A percentile compares a stretch with the other conserved stretches of the same genome.
phyloP scores from a whole-genome alignment of 768 basidiomycete genomes.

The Trametes cubensis region DNA sequence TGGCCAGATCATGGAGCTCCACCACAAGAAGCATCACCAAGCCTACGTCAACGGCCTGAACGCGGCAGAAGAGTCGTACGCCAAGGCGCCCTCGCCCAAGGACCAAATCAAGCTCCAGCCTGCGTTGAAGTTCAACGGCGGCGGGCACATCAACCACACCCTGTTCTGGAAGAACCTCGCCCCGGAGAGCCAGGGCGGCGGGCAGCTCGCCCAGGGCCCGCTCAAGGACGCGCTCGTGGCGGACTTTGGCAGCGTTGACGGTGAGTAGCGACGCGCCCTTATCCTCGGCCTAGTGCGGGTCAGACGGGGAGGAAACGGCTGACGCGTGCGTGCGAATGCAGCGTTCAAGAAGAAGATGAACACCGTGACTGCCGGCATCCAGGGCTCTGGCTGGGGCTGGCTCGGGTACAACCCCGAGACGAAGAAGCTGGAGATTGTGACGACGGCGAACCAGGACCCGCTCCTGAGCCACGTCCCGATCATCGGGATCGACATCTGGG shows the following conservation, averaged over 20 bases:
- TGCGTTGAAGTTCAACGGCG: slow-evolving; percentile 95
- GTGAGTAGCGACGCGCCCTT: background rate
- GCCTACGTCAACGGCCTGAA: slow-evolving; percentile 93
- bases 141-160: slow-evolving; percentile 94
- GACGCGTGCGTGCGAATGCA: slow-evolving; percentile 4
- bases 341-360: slow-evolving; percentile 86
- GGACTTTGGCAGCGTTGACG: slow-evolving; percentile 83
- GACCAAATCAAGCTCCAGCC: slow-evolving; percentile 86
- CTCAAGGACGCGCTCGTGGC: slow-evolving; percentile 71
- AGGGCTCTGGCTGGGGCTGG: slow-evolving; percentile 99
- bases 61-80: slow-evolving; percentile 80
- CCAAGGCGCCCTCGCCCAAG: slow-evolving; percentile 67
- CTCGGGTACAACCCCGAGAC: slow-evolving; percentile 71
- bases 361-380: slow-evolving; percentile 84
- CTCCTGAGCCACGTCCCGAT: slow-evolving; percentile 82
- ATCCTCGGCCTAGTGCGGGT: background rate
- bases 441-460: slow-evolving; percentile 97
- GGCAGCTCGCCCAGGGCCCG: slow-evolving; percentile 59
- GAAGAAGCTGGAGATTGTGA: slow-evolving; percentile 84
- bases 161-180: slow-evolving; percentile 97
- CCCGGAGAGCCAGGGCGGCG: slow-evolving; percentile 50
- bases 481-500: slow-evolving; percentile 97
- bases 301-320: too few species aligned
- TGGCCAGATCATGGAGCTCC: slow-evolving; percentile 89
- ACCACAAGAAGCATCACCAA: slow-evolving; percentile 96